Evolutionary conservation across 2,329 filamentous ascomycete species (phyloP), one percentile per base, ranked within the genome.

Genomic region (Fusarium acutatum): DNA sequence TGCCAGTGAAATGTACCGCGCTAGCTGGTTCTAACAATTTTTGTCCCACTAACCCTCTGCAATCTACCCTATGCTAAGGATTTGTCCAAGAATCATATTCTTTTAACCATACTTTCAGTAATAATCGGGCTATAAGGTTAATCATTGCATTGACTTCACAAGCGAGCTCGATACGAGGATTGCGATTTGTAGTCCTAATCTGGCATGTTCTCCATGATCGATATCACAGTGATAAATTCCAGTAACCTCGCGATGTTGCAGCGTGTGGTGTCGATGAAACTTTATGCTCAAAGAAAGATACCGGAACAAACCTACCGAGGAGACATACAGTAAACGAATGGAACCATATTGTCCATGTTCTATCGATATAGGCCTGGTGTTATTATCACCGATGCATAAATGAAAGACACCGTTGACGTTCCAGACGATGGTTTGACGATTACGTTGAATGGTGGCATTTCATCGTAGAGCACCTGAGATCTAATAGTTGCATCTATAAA

Each of bases 1-100:
- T 0, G 9, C 22, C 2, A 24, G 5, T 34, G 7, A 1, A 8
- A 11, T 7, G 28, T 35, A 52, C 17, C 13, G 0, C 4, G 3
- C 47, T 20, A 52, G 12, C 49, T 8, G 5, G 13, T 2, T 3
- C 18, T 35, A 26, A 22, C n/a, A 26, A 1, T 52, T 0, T 0
- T 0, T 6, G 13, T 24, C 12, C 8, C 11, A 7, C n/a, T 4
- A 3, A 18, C 5, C 5, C 3, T 28, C 2, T n/a, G 34, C 11
- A 18, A 40, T 0, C 11, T 54, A 54, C 26, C 50, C 50, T 40
- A n/a, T 1, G 24, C 50, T 7, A 2, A 18, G 2, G 1, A 13
- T 6, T 40, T 10, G 4, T 3, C 4, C 0, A 2, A 13, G 5
- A n/a, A 17, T 22, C 3, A n/a, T 26, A 22, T 53, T 26, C 2